Conservation (phyloP, 2,329 filamentous ascomycete species). For the Apiospora kogelbergensis region DNA sequence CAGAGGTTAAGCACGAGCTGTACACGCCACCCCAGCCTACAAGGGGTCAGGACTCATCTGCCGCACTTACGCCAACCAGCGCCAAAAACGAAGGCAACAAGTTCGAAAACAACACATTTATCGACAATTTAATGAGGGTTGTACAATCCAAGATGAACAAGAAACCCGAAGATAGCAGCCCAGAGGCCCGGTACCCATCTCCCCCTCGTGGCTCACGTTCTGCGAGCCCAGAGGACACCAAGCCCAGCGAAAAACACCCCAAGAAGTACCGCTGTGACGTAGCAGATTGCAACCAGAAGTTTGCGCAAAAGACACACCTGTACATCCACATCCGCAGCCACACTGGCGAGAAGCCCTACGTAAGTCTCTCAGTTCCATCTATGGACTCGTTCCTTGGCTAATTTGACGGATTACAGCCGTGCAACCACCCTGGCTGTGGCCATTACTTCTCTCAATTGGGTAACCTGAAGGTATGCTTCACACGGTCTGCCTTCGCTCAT, state of each 20-base stretch:
- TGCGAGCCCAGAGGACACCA: conserved; percentile 16
- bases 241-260: conserved; percentile 32
- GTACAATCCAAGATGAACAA: conserved; percentile 69
- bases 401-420: conserved; percentile 42
- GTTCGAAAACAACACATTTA: conserved; percentile 74
- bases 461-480: conserved; percentile 72
- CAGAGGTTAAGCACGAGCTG: conserved; percentile 36
- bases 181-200: conserved; percentile 33
- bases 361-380: conserved; percentile 46
- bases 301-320: conserved; percentile 89
- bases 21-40: conserved; percentile 15
- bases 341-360: conserved; percentile 87
- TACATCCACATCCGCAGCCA: conserved; percentile 88
- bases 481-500: too few relatives aligned
- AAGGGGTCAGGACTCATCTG: conserved; percentile 25
- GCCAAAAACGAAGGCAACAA: conserved; percentile 47
- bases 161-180: conserved; percentile 22
- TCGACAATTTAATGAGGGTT: conserved; percentile 85
- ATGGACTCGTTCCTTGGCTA: conserved; percentile 17
- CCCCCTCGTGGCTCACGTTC: conserved; percentile 25
- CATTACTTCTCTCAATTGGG: conserved; percentile 86
- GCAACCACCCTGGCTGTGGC: conserved; percentile 70
- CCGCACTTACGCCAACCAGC: conserved; percentile 46
- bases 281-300: conserved; percentile 75
- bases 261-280: conserved; percentile 75